These are phyloP conservation scores for Pleurotus cornucopiae DNA, from an alignment of 768 basidiomycete species.

Conservation along the genomic window DNA sequence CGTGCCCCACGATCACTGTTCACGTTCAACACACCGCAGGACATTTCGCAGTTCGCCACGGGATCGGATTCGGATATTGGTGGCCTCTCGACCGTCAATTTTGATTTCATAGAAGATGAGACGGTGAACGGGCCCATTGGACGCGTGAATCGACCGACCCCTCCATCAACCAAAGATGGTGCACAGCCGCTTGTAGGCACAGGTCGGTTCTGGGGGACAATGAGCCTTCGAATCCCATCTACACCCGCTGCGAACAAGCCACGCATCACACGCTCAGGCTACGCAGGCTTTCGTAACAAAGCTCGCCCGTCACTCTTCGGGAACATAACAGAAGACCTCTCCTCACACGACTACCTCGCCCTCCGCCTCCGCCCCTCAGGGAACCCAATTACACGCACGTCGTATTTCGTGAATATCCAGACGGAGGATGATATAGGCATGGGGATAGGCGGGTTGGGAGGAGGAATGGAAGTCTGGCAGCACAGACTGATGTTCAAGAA, in stretches of 20 bases:
- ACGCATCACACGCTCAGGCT: slow-evolving; percentile 55
- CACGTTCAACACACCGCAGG: slow-evolving; percentile 54
- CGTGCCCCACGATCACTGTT: slow-evolving; percentile 64
- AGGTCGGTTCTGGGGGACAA: slow-evolving; percentile 76
- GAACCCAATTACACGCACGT: slow-evolving; percentile 67
- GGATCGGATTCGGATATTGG: slow-evolving; percentile 92
- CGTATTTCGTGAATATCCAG: slow-evolving; percentile 94
- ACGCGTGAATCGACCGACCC: slow-evolving; percentile 16
- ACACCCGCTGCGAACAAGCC: slow-evolving; percentile 60
- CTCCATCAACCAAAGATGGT: no score
- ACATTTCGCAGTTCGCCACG: slow-evolving; percentile 60
- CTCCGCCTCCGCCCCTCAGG: slow-evolving; percentile 78
- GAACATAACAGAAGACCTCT: slow-evolving; percentile 79
- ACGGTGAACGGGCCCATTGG: slow-evolving; percentile 41
- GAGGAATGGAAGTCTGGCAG: slow-evolving; percentile 60
- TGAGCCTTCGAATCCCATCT: slow-evolving; percentile 65
- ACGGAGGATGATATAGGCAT: slow-evolving; percentile 77
- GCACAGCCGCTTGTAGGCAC: slow-evolving; percentile 28
- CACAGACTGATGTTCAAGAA: not conserved
- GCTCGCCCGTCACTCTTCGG: slow-evolving; percentile 83
- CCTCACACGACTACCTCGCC: slow-evolving; percentile 74
- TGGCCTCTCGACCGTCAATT: slow-evolving; percentile 70
- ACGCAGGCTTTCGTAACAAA: slow-evolving; percentile 88
- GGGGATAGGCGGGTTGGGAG: slow-evolving; percentile 69
- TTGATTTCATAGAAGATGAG: slow-evolving; percentile 61